Base-by-base conservation (phyloP, 176 grass and related monocot species). In the Stipa capillata region DNA sequence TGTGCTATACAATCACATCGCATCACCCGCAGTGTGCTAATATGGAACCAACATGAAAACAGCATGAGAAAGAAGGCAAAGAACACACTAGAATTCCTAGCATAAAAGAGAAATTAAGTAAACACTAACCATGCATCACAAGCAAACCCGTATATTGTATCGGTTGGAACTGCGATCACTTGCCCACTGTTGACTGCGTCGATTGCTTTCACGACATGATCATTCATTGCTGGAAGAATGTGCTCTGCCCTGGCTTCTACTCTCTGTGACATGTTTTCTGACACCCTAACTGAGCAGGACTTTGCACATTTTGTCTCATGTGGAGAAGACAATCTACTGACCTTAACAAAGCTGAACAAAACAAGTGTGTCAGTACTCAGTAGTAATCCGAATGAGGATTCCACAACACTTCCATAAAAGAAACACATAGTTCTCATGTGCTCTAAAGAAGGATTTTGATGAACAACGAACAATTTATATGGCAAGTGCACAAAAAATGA, bases 111-210 rank as follows among this genome's bases (percentile, higher is more conserved):
- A 52, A 27, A 35, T 77, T 15, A 69, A 37, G 34, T 81, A 49
- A 62, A 56, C 35, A 84, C 86, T 93, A 80, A 99, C 92, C 96
- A 99, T 31, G 96, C 92, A 89, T 99, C 96, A 84, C 92, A 99
- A 71, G 92, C 81, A 78, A 99, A 95, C 39, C 92, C 90, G 1
- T 95, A 95, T 31, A 99, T 87, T 14, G 96, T 99, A 83, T 99
- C 96, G 0, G 96, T 99, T 1, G 96, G 96, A 54, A 99, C 96
- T 0, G 92, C 92, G 3, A 95, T 95, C 76, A 99, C 92, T 79
- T 87, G 79, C 2, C 86, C 92, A 78, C 90, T 10, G 48, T 78
- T 91, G 23, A 99, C 89, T 32, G 96, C 88, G 31, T 89, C 51
- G 17, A 89, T 86, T 78, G 92, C 92, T 84, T 95, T 85, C 79